Base-by-base conservation (phyloP, 345 rosid species). In the Populus pruinosa region DNA sequence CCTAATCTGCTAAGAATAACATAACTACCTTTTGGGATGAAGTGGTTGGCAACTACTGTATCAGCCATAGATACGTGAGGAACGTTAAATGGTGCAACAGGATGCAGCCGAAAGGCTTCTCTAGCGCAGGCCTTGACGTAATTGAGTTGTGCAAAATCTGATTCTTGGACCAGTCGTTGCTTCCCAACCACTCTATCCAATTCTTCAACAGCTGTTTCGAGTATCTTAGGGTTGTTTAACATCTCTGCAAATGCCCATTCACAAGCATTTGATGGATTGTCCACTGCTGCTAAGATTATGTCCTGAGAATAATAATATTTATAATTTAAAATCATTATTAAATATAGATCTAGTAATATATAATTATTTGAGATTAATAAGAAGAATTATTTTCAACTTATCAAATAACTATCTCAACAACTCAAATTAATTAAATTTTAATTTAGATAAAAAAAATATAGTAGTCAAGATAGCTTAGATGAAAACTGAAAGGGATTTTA, bases 241-340 rank as follows among this genome's bases (percentile, higher is more conserved):
- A 87, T 83, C 83, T 90, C 93, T 0, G 85, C 91, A 35, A 88
- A 71, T 13, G 87, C 90, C 91, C 90, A 90, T 59, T 90, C 92
- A 0, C 20, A 71, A 0, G 88, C 92, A 70, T 91, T 89, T 6
- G 92, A 76, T 29, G 91, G 92, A 76, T 91, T 89, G 69, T 89
- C 91, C 5, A 87, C 85, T 5, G 88, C 71, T 5, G 89, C 90
- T 0, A 87, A 1, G 88, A 89, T 87, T 44, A 91, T 12, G 18
- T 87, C 94, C 92, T 90, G 61, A 39, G 72, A 49, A 23, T 1
- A 63, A 21, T 5, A 5, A 0, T 0, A 29, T 13, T 8, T 49
- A 5, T 50, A 50, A 21, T 18, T 6, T 3, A 39, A 27, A 41
- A 56, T 0, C 20, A 36, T 14, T 8, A 31, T 43, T 31, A 5